Percentiles rank a stretch among this genome's conserved stretches.
Evolutionary conservation across 345 rosid genomes (phyloP).

Genomic region (Pistacia vera): DNA sequence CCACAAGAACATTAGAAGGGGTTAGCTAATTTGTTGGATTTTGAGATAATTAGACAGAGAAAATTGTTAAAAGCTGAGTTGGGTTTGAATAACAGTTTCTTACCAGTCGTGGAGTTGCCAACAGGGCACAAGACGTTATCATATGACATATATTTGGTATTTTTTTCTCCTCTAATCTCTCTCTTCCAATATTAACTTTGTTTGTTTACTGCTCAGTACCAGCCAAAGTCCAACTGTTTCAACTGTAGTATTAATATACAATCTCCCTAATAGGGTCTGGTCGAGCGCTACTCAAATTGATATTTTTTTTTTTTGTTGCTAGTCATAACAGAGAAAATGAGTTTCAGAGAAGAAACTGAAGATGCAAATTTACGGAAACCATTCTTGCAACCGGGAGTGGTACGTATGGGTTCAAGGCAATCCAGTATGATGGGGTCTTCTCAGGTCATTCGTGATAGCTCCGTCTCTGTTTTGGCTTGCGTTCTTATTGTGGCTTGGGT

Average conservation of each 20-base stretch:
- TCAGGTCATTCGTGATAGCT: constrained; percentile 77
- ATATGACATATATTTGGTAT: no score
- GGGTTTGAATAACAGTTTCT: no score
- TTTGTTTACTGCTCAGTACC: not conserved
- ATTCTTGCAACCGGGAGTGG: constrained; percentile 98
- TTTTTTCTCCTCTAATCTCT: not conserved
- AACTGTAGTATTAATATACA: not conserved
- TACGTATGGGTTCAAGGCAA: constrained; percentile 92
- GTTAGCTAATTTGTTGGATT: no score
- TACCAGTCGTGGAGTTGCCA: no score
- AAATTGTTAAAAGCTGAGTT: no score
- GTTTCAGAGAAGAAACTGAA: constrained; percentile 89
- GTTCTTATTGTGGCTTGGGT: constrained; percentile 96
- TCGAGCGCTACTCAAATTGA: not conserved
- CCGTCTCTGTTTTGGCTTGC: constrained; percentile 91
- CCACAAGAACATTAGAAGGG: no score
- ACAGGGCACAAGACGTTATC: no score
- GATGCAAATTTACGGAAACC: constrained; percentile 88
- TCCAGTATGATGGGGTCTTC: constrained; percentile 94
- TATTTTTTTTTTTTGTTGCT: not conserved
- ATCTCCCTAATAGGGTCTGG: not conserved
- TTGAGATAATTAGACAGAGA: not conserved
- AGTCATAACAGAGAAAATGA: constrained; percentile 39
- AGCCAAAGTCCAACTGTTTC: not conserved
- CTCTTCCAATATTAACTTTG: not conserved